phyloP scores from a whole-genome alignment of 2,329 filamentous ascomycete species.

The Lanzia echinophila region DNA sequence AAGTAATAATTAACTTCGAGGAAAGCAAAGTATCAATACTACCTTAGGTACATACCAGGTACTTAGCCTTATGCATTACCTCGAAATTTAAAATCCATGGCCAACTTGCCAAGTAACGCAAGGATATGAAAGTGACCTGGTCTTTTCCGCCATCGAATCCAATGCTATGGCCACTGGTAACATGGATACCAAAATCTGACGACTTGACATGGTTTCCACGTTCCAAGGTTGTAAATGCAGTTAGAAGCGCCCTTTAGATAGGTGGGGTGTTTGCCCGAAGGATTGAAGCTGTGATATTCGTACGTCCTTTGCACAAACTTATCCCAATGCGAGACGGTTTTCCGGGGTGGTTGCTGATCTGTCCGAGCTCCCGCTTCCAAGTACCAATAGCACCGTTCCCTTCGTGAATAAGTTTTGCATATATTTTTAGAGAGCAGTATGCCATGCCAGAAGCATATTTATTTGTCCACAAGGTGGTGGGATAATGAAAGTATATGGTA shows the following conservation, averaged over 20 bases:
- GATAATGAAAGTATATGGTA: no score
- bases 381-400: background rate
- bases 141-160: conserved; percentile 10
- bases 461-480: no score
- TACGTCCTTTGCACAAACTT: conserved; percentile 8
- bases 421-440: no score
- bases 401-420: no score
- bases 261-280: conserved; percentile 5
- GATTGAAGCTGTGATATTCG: conserved; percentile 8
- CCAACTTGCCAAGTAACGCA: conserved; percentile 7
- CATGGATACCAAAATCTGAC: conserved; percentile 19
- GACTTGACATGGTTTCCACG: conserved; percentile 16
- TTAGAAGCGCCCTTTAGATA: conserved; percentile 3
- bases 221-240: conserved; percentile 4
- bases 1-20: no score
- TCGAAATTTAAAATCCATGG: background rate
- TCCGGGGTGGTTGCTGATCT: background rate
- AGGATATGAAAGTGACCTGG: conserved; percentile 8
- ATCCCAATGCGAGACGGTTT: conserved; percentile 4
- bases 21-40: background rate
- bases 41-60: background rate
- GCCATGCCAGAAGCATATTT: no score
- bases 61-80: background rate
- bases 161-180: conserved; percentile 17
- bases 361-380: background rate